phyloP scores from a whole-genome alignment of 192 early-diverging fungal species.

The Rhizophagus clarus region DNA sequence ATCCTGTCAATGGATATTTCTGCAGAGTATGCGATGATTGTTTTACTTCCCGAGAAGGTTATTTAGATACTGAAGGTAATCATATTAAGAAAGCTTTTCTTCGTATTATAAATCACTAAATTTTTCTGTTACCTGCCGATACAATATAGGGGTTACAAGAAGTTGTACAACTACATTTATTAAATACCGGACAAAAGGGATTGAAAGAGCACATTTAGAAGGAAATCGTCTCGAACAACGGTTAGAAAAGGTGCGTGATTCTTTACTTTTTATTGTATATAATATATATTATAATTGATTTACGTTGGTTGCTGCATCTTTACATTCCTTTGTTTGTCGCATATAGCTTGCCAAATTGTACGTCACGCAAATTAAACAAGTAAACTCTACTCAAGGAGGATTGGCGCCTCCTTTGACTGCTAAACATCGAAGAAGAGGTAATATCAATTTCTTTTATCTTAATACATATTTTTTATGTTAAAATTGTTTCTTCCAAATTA shows the following conservation, averaged over 20 bases:
- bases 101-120: neutral
- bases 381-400: slow-evolving; percentile 35
- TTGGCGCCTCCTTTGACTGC: slow-evolving; percentile 40
- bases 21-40: slow-evolving; percentile 65
- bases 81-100: neutral
- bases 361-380: slow-evolving; percentile 31
- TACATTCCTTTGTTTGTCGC: slow-evolving; percentile 5
- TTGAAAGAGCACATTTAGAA: slow-evolving; percentile 65
- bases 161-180: slow-evolving; percentile 55
- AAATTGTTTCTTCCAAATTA: slow-evolving; percentile 17
- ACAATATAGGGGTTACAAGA: slow-evolving; percentile 44
- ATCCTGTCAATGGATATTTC: slow-evolving; percentile 53
- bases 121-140: neutral
- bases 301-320: neutral
- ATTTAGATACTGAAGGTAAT: slow-evolving; percentile 46
- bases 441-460: neutral
- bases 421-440: slow-evolving; percentile 44
- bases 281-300: too few relatives aligned
- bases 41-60: slow-evolving; percentile 46
- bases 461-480: neutral
- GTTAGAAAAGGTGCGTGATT: slow-evolving; percentile 59
- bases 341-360: slow-evolving; percentile 34
- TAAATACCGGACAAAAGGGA: slow-evolving; percentile 51
- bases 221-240: slow-evolving; percentile 74
- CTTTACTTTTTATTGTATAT: too few relatives aligned